phyloP scores from a whole-genome alignment of 108 stramenopile genomes.

The Aurantiochytrium sp. region DNA sequence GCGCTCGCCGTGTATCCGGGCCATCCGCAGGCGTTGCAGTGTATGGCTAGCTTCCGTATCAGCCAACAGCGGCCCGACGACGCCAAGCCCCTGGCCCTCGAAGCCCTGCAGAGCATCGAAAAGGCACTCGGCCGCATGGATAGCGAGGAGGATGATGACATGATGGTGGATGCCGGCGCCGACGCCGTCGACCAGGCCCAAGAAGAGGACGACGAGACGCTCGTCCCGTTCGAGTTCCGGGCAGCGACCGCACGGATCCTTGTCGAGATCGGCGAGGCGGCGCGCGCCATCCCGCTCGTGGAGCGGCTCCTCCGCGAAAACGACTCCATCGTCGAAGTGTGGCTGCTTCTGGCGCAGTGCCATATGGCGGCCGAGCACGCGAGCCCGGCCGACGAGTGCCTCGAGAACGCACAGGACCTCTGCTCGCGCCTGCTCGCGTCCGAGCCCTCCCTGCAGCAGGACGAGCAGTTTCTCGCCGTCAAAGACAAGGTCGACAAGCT shows the following conservation, averaged over 20 bases:
- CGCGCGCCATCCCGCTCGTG: not conserved
- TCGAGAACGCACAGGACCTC: not conserved
- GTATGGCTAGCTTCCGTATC: not conserved
- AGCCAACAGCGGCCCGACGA: not conserved
- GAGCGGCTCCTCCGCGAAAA: not conserved
- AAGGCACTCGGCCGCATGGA: not conserved
- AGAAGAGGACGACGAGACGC: not conserved
- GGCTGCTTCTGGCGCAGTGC: constrained; percentile 7
- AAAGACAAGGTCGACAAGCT: not conserved
- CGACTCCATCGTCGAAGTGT: not conserved
- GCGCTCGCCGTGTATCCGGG: not conserved
- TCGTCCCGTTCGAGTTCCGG: constrained; percentile 13
- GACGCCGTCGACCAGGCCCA: not conserved
- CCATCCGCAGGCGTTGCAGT: not conserved
- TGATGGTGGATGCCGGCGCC: not conserved
- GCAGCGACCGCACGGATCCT: constrained; percentile 17
- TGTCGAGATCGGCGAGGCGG: not conserved
- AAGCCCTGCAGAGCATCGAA: not conserved
- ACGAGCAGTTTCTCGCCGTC: not conserved
- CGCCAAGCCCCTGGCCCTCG: not conserved
- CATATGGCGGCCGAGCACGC: not conserved
- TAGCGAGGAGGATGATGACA: not conserved
- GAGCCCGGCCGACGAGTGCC: not conserved
- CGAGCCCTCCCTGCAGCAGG: not conserved
- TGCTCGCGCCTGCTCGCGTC: not conserved